Evolutionary conservation across 2,329 filamentous ascomycete species (phyloP), one percentile per base, ranked within the genome.

Genomic region (Diaporthe sp.): DNA sequence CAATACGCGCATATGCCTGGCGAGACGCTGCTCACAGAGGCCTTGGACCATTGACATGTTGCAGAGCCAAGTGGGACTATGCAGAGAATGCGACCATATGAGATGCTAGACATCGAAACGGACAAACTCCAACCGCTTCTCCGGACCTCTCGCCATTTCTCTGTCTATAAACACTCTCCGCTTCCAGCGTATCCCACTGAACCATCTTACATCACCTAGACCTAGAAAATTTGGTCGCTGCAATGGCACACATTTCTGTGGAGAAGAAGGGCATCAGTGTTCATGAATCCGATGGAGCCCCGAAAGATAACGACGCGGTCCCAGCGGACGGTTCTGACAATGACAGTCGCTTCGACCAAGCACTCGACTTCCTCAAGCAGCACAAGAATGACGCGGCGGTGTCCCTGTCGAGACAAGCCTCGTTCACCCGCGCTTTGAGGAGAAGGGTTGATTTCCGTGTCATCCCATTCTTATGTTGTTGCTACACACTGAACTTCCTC

Each of bases 381-480:
- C 65, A 68, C 31, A 68, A 68, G 46, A 68, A 68, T 25, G 65
- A 68, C 2, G 46, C 65, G 12, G 65, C 65, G 34, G 65, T 68
- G 22, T 25, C n/a, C 34, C n/a, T 68, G 10, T 68, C 65, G 19
- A 68, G 34, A 39, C 65, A 68, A 19, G 46, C 65, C 22, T 68
- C 65, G 4, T 68, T 68, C 65, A 68, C 65, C 28, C 65, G 65
- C 39, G 46, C 46, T 53, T 28, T 68, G 65, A 68, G 65, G 22
- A 68, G 65, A 39, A 51, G 46, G n/a, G 46, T 68, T 28, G 65
- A 68, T 34, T 39, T 53, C n/a, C 31, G 65, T 68, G 65, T 68
- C 46, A 68, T 68, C 9, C 65, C 65, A 13, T 68, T 68, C 25
- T 15, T 68, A 19, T 68, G 65, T 53, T 68, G 65, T 31, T 68